Percentiles rank a stretch among this genome's conserved stretches.
Conservation (phyloP, 371 early-diverging fungal species). For the Phascolomyces articulosus region DNA sequence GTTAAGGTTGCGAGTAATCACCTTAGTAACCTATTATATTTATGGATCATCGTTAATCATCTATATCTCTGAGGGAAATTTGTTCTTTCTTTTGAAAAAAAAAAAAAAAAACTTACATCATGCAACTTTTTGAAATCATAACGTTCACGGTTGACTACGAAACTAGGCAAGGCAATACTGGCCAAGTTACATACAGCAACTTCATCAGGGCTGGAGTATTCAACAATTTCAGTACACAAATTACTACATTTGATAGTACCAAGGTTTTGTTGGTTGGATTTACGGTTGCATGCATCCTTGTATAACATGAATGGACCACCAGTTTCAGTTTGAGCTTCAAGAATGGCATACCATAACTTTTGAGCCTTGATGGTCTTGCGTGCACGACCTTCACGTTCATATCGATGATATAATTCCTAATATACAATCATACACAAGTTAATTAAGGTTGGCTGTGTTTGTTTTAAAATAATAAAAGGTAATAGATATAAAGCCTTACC, state of each 20-base stretch:
- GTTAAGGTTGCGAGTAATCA: slow-evolving; percentile 92
- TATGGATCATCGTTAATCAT: too few relatives aligned
- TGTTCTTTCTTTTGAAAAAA: not conserved
- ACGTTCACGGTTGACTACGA: slow-evolving; percentile 69
- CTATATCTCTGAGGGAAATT: too few relatives aligned
- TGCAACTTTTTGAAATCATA: slow-evolving; percentile 80
- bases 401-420: slow-evolving; percentile 78
- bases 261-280: slow-evolving; percentile 97
- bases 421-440: too few relatives aligned
- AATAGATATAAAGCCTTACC: not conserved
- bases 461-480: too few relatives aligned
- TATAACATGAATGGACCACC: slow-evolving; percentile 99
- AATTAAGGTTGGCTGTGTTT: too few relatives aligned
- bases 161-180: slow-evolving; percentile 95
- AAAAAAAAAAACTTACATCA: slow-evolving; percentile 37
- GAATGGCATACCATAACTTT: slow-evolving; percentile 98
- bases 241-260: slow-evolving; percentile 95
- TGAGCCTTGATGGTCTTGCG: slow-evolving; percentile 94
- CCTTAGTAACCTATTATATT: slow-evolving; percentile 86
- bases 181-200: slow-evolving; percentile 99
- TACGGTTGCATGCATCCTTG: slow-evolving; percentile 94
- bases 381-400: slow-evolving; percentile 89
- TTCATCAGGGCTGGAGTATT: slow-evolving; percentile 96
- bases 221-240: slow-evolving; percentile 93
- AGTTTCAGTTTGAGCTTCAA: slow-evolving; percentile 99